Evolutionary conservation across 352 stramenopile genomes (phyloP).

Genomic region (Bremia lactucae): DNA sequence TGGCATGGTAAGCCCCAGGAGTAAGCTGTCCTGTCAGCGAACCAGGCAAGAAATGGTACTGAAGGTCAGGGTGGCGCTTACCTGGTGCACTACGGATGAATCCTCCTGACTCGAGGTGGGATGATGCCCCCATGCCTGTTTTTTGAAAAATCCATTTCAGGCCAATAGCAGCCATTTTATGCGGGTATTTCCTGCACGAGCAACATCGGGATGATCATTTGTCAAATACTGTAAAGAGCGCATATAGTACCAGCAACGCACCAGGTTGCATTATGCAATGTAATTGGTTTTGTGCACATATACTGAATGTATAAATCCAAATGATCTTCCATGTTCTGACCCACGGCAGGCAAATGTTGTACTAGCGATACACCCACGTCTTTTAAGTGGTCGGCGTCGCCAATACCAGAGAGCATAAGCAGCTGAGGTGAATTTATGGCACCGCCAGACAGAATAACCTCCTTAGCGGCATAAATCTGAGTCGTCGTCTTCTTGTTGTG

Average conservation of each 20-base stretch:
- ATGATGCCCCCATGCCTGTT: constrained; percentile 63
- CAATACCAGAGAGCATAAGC: constrained; percentile 83
- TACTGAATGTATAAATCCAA: constrained; percentile 86
- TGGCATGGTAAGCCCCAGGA: constrained; percentile 44
- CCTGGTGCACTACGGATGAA: constrained; percentile 56
- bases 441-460: constrained; percentile 81
- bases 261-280: constrained; percentile 83
- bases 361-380: constrained; percentile 65
- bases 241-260: background rate
- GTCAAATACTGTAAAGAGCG: background rate
- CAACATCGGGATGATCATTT: background rate
- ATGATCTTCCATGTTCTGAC: constrained; percentile 86
- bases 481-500: constrained; percentile 36
- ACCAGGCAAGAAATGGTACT: constrained; percentile 86
- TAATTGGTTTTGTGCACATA: constrained; percentile 82
- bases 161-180: constrained; percentile 80
- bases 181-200: constrained; percentile 57
- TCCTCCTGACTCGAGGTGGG: constrained; percentile 76
- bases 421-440: constrained; percentile 85
- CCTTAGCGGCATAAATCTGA: constrained; percentile 60
- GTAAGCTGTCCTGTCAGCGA: constrained; percentile 37
- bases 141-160: constrained; percentile 74
- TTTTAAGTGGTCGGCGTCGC: constrained; percentile 60
- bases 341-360: constrained; percentile 67
- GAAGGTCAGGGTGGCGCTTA: constrained; percentile 77